These are phyloP conservation scores for Erodium maritimum DNA, from an alignment of 345 rosid species.

Conservation along the genomic window DNA sequence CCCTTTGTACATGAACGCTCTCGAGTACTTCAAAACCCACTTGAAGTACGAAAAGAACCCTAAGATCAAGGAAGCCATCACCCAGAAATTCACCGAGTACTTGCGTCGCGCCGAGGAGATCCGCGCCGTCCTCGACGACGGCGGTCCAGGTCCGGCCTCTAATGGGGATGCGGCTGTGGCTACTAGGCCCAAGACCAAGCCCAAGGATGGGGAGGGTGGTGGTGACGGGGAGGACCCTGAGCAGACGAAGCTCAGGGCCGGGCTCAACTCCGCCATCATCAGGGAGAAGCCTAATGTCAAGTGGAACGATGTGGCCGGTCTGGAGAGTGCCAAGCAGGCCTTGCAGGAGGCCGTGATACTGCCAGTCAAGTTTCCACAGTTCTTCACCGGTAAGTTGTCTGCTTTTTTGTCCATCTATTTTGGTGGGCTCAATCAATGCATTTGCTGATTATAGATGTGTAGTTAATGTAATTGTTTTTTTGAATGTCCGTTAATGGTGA, in stretches of 20 bases:
- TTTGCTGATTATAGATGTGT: not conserved
- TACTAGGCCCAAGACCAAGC: slow-evolving; percentile 55
- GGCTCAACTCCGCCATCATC: slow-evolving; percentile 69
- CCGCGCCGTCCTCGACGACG: slow-evolving; percentile 77
- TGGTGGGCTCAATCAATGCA: slow-evolving; percentile 1
- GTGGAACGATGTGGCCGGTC: slow-evolving; percentile 93
- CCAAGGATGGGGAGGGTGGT: slow-evolving; percentile 65
- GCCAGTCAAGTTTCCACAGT: slow-evolving; percentile 94
- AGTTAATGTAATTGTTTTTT: no score
- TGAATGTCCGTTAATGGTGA: no score
- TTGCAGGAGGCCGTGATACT: slow-evolving; percentile 90
- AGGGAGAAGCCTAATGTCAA: slow-evolving; percentile 82
- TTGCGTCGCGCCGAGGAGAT: slow-evolving; percentile 97
- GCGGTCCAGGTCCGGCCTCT: slow-evolving; percentile 59
- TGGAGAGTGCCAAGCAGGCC: slow-evolving; percentile 86
- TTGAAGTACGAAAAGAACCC: slow-evolving; percentile 94
- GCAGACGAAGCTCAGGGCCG: slow-evolving; percentile 67
- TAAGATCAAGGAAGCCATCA: slow-evolving; percentile 73
- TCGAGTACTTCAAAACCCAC: slow-evolving; percentile 91
- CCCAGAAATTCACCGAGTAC: slow-evolving; percentile 75
- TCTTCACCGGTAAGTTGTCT: slow-evolving; percentile 58
- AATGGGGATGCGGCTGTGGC: slow-evolving; percentile 76
- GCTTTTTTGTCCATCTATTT: slow-evolving; percentile 1
- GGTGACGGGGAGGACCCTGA: slow-evolving; percentile 75
- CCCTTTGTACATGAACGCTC: slow-evolving; percentile 83